Base-by-base conservation (phyloP, 2,329 filamentous ascomycete genomes). In the Colletotrichum sp. region DNA sequence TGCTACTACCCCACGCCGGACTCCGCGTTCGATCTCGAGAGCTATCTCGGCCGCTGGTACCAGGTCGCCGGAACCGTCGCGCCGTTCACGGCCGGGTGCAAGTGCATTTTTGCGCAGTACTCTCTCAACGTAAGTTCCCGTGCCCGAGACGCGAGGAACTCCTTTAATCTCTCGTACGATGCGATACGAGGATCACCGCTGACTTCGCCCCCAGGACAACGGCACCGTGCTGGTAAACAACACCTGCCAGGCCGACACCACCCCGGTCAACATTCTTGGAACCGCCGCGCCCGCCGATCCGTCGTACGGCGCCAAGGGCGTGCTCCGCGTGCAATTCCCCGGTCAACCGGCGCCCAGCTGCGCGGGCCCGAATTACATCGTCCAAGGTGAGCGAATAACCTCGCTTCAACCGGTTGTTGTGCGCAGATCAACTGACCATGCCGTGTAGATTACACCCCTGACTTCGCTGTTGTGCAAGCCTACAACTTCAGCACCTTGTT, bases 1-100 rank as follows among this genome's bases (percentile, higher is more conserved):
- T 83, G 82, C 70, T 83, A 80, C 78, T 83, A 83, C 67, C 82
- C 82, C 10, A 76, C 78, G 8, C 74, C 79, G 28, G 82, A 83
- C 70, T 68, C 77, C 22, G 78, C 74, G 22, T 83, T 83, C 66
- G 72, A 79, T 22, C 78, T 83, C 36, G 77, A 79, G 36, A 77
- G 80, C 18, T 83, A 83, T 73, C 80, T 82, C 27, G 82, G 82
- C 15, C 80, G 81, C 61, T 83, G 82, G 82, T 83, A 83, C 66
- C 81, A 83, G 77, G 81, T 83, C 25, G 82, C 82, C 15, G 82
- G 82, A 36, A 83, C 81, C 32, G 61, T 80, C 7, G 80, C 81
- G 6, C 82, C 81, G 1, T 83, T 81, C 71, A 83, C 79, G 15
- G 78, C 79, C 6, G 76, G 76, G 32, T 83, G 82, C 81, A 83